phyloP scores from a whole-genome alignment of 495 filamentous ascomycete genomes.

The Gamarada debralockiae region DNA sequence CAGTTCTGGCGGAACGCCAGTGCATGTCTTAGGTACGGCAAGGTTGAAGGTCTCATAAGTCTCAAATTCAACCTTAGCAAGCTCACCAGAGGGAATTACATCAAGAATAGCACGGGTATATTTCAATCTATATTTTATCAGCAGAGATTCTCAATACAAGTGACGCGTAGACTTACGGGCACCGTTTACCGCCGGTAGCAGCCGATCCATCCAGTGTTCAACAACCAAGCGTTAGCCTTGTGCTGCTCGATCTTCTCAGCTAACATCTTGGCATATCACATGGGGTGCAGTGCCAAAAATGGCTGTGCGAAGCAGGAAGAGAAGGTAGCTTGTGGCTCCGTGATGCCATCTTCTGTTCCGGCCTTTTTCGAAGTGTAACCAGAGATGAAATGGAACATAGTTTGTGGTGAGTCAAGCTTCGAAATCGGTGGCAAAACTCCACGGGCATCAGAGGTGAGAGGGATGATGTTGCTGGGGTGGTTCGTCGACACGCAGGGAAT shows the following conservation, averaged over 20 bases:
- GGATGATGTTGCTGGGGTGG: constrained; percentile 96
- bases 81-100: constrained; percentile 92
- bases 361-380: constrained; percentile 99
- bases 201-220: constrained; percentile 99
- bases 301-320: constrained; percentile 99
- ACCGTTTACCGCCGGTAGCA: constrained; percentile 93
- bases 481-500: constrained; percentile 84
- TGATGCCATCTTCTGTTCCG: constrained; percentile 93
- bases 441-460: constrained; percentile 95
- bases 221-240: constrained; percentile 95
- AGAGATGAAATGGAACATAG: constrained; percentile 99
- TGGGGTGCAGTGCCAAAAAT: constrained; percentile 97
- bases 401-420: constrained; percentile 92
- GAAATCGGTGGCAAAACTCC: constrained; percentile 97
- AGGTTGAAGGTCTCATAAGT: constrained; percentile 97
- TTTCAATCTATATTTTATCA: constrained; percentile 54
- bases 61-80: constrained; percentile 89
- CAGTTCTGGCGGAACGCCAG: constrained; percentile 81
- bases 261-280: constrained; percentile 97
- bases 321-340: constrained; percentile 97
- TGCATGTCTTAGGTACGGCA: constrained; percentile 79
- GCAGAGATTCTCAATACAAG: constrained; percentile 6
- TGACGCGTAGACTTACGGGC: constrained; percentile 49
- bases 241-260: constrained; percentile 95
- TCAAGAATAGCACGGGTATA: constrained; percentile 98